Evolutionary conservation across 805 yeast species (phyloP), one percentile per base, ranked within the genome.

Genomic region (Pichia nakasei): DNA sequence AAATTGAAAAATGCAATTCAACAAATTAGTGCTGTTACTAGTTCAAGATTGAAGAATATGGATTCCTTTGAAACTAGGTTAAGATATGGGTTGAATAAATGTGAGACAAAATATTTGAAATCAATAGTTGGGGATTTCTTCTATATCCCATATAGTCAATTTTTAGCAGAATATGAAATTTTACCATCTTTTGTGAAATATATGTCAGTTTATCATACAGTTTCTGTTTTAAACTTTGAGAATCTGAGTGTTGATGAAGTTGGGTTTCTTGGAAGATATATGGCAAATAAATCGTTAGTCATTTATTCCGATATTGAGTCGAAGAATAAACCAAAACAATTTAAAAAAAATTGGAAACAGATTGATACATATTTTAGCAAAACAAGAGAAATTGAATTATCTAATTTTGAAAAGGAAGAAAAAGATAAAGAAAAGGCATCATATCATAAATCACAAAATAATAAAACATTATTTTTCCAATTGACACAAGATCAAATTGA

Each of bases 21-120:
- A 22, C 22, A 20, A 31, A 18, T 43, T 9, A 35, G 46, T 43
- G 24, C 32, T 3, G 39, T 39, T 19, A 21, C 26, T 7, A 22
- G 3, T 9, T 3, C n/a, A 5, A 21, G 15, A 7, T 27, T 43
- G 3, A 36, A 29, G 18, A 19, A 26, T 5, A 36, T 44, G 47
- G 19, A 20, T 19, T 12, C 37, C 6, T 7, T 18, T 15, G 43
- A 44, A 22, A 17, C 34, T 6, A 9, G 27, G n/a, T 20, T 44
- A 15, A 39, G 43, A 32, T 44, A 22, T 39, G 47, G 47, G 9
- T 22, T 44, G 22, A 9, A 13, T 1, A 44, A 32, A 31, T 38
- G 37, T 4, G 42, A 32, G 2, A 5, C 29, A 22, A 17, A 21
- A 17, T 8, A 33, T 2, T 18, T 44, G 18, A 44, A 44, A 32